Percentiles rank a stretch among this genome's conserved stretches.
Evolutionary conservation across 1,139 yeast genomes (phyloP).

Genomic region (Ashbya aceris): DNA sequence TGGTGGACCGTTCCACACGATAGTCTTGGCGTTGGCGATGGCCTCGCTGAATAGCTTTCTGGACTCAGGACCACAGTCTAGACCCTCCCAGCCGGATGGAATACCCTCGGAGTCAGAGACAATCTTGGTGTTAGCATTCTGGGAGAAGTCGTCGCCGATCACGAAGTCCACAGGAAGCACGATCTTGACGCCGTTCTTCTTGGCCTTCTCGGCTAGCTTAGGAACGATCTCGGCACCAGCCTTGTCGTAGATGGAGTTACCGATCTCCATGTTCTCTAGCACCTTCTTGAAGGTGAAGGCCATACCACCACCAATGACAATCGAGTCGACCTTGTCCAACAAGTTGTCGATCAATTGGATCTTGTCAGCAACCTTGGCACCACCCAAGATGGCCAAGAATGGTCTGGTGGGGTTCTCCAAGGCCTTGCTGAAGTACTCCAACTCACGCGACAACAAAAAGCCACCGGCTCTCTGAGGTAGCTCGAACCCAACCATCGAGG

Average conservation of each 20-base stretch:
- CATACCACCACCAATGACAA: constrained; percentile 98
- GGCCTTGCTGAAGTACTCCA: constrained; percentile 93
- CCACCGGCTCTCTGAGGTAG: constrained; percentile 94
- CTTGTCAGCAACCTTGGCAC: constrained; percentile 97
- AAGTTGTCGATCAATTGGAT: constrained; percentile 95
- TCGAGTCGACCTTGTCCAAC: constrained; percentile 83
- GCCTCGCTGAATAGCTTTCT: constrained; percentile 65
- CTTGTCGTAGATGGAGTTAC: constrained; percentile 80
- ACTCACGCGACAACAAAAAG: constrained; percentile 93
- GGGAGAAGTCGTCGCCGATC: constrained; percentile 85
- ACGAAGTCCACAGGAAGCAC: constrained; percentile 90
- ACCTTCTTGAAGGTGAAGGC: constrained; percentile 97
- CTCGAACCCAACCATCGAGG: constrained; percentile 94
- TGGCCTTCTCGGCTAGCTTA: constrained; percentile 83
- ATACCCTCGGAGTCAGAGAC: constrained; percentile 86
- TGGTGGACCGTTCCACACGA: constrained; percentile 99
- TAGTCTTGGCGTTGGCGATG: constrained; percentile 87
- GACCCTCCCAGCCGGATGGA: constrained; percentile 89
- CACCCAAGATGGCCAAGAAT: constrained; percentile 94
- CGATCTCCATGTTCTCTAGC: constrained; percentile 72
- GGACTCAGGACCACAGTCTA: constrained; percentile 88
- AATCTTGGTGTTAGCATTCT: constrained; percentile 73
- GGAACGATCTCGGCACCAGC: constrained; percentile 92
- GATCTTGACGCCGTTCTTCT: constrained; percentile 83
- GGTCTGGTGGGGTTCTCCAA: constrained; percentile 95